Conservation (phyloP, 164 flowering plant genomes). For the Pachysandra terminalis region DNA sequence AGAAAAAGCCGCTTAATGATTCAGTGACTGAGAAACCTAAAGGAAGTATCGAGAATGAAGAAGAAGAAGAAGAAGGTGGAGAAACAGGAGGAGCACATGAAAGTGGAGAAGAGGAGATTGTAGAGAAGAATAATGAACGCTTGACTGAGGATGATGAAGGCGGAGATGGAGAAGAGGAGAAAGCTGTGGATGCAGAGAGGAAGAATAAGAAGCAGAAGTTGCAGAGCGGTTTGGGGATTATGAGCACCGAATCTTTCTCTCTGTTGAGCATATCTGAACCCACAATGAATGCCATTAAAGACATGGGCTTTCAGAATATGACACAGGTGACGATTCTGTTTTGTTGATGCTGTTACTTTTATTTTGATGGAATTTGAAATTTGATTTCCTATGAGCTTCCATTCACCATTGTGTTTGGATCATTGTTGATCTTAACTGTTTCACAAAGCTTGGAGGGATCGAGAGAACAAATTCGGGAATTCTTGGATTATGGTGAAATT, state of each 20-base stretch:
- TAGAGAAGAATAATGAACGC: slow-evolving; percentile 2
- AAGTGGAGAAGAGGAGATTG: slow-evolving; percentile 14
- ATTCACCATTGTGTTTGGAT: neutral
- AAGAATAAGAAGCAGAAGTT: slow-evolving; percentile 17
- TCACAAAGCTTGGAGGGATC: slow-evolving; percentile 3
- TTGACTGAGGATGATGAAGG: neutral
- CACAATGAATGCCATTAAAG: slow-evolving; percentile 68
- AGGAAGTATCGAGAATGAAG: neutral
- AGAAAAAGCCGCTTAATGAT: slow-evolving; percentile 1
- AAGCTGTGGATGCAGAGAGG: slow-evolving; percentile 7
- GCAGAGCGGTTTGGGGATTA: slow-evolving; percentile 56
- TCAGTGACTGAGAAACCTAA: slow-evolving; percentile 10
- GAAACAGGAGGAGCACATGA: slow-evolving; percentile 30
- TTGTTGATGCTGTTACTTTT: neutral
- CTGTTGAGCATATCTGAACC: slow-evolving; percentile 52
- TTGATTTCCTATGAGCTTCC: neutral
- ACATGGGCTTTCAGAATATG: slow-evolving; percentile 72
- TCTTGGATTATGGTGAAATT: too few species aligned
- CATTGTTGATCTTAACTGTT: too few species aligned
- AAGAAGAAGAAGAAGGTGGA: slow-evolving; percentile 9
- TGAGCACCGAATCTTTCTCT: slow-evolving; percentile 63
- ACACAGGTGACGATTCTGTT: slow-evolving; percentile 57
- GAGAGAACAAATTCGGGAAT: too few species aligned
- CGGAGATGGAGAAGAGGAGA: slow-evolving; percentile 15
- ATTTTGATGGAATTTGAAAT: neutral